phyloP scores from a whole-genome alignment of 163 green algal species.

The Prototheca cutis region DNA sequence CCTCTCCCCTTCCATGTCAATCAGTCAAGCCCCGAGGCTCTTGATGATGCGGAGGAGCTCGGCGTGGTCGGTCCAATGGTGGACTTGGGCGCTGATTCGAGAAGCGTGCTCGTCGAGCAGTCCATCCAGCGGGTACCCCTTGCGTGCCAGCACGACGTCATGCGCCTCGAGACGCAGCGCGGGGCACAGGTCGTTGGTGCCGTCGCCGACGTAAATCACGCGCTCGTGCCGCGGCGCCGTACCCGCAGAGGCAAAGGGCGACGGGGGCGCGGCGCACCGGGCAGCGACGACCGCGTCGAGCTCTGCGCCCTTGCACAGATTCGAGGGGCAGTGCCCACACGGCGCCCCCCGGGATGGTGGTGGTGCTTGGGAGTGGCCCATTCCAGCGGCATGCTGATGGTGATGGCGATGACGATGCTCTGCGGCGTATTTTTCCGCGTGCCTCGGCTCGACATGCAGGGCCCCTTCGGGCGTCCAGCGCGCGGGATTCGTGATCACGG shows the following conservation, averaged over 20 bases:
- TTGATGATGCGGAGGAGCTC: slow-evolving; percentile 13
- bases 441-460: neutral
- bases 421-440: too few relatives aligned
- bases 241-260: neutral
- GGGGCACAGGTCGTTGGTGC: slow-evolving; percentile 72
- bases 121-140: slow-evolving; percentile 11
- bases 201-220: slow-evolving; percentile 66
- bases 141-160: slow-evolving; percentile 61
- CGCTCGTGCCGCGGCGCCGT: slow-evolving; percentile 13
- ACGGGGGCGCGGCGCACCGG: neutral
- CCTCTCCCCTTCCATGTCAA: neutral
- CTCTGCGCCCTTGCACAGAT: slow-evolving; percentile 79
- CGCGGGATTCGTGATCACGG: slow-evolving; percentile 67
- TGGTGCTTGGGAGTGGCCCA: too few relatives aligned
- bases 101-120: slow-evolving; percentile 12
- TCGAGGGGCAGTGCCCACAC: slow-evolving; percentile 62
- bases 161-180: slow-evolving; percentile 43
- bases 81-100: too few relatives aligned
- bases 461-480: slow-evolving; percentile 20
- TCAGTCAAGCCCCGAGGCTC: neutral
- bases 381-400: too few relatives aligned
- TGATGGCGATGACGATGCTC: too few relatives aligned
- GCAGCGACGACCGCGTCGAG: slow-evolving; percentile 36
- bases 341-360: too few relatives aligned
- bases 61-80: too few relatives aligned